Evolutionary conservation across 2,329 filamentous ascomycete genomes (phyloP), one percentile per base, ranked within the genome.

Genomic region (Didymella glomerata): DNA sequence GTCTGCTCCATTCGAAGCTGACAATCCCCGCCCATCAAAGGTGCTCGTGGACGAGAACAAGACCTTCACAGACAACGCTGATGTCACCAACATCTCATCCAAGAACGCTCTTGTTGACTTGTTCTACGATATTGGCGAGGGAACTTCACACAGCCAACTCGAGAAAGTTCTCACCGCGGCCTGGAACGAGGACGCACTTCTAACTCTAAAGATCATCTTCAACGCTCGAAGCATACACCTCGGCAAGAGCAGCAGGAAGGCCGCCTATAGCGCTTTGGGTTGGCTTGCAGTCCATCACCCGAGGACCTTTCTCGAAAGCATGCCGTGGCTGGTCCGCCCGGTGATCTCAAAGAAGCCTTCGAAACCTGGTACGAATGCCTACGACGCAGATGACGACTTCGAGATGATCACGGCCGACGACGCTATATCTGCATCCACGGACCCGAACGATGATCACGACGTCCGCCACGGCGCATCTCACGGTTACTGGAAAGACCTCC

Each of bases 201-300:
- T 78, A 13, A 85, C 85, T 0, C 78, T 88, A 28, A 86, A 86
- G 68, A 80, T 88, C 65, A 84, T 88, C 63, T 88, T 85, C 79
- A 86, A 87, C 59, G 74, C 81, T 0, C 81, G 86, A 10, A 86
- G 84, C n/a, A 87, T 88, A 48, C 85, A 88, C 57, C 73, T 87
- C 0, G 85, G 86, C 16, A 87, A 87, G 71, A 78, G 79, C 32
- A 82, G 16, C 84, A 87, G 40, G 8, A 27, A 9, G 27, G 27
- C 28, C n/a, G 28, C 49, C 18, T 45, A 51, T 27, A 18, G 49
- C 22, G 49, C 49, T 27, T 28, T 52, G 20, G 41, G 49, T 16
- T 45, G 40, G 40, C 40, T 52, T 20, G 30, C 41, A 13, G 18
- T 16, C 10, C 28, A 28, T 44, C 28, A 36, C 14, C 30, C 27